Evolutionary conservation across 768 basidiomycete genomes (phyloP), one percentile per base, ranked within the genome.

Genomic region (Crassisporium funariophilum): DNA sequence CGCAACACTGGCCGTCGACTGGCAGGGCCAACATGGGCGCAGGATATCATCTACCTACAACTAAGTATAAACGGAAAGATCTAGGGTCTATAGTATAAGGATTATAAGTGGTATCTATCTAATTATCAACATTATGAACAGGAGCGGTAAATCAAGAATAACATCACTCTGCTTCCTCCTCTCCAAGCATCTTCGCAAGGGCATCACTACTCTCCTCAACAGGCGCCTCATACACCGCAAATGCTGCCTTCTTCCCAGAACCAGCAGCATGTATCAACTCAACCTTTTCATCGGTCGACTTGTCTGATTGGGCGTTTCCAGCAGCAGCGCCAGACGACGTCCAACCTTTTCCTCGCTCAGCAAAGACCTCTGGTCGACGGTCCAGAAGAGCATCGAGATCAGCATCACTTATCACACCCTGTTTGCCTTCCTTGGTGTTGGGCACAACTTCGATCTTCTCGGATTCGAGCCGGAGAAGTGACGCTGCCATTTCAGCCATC

Each of bases 381-480:
- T 97, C 95, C 25, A 98, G 72, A 41, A 98, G 72, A 60, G 82
- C 74, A 17, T 86, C 82, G 25, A 99, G 67, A 57, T 97, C 91
- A 31, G 76, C 78, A 42, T 97, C 90, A 52, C 83, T 86, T 56
- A 99, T 74, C 40, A 98, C 82, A 24, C 79, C 79, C 35, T 75
- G 71, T 61, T 85, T 84, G 27, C 83, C 86, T 53, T 79, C 81
- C 17, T 77, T 81, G 13, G 83, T 88, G 57, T 82, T 77, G 2
- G 82, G 82, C 13, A 92, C 91, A 9, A 98, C 84, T 42, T 91
- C 82, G 47, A 98, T 91, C 61, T 93, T 84, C 68, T 98, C 91
- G 12, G 87, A 87, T 59, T 95, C 93, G 3, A 95, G 78, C 25
- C 75, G 75, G 17, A 95, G 73, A 33, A 97, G 68, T 15, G 82